Evolutionary conservation across 768 basidiomycete species (phyloP).

Genomic region (Rhizopogon vinicolor): DNA sequence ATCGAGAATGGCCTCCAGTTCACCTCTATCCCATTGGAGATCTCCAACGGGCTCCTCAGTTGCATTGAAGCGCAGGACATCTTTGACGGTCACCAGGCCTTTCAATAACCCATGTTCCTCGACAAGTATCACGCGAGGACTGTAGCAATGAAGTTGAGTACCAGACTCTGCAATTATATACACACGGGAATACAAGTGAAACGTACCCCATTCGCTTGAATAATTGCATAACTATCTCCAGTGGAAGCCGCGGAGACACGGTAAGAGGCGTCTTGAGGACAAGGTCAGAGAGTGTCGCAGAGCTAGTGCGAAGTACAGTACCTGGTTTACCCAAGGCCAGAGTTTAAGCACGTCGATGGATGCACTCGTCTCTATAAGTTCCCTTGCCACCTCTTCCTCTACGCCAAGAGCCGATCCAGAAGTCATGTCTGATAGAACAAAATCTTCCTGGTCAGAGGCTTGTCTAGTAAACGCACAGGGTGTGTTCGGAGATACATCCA

Average conservation of each 20-base stretch:
- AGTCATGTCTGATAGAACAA: slow-evolving; percentile 36
- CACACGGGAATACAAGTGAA: not conserved
- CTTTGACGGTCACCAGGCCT: slow-evolving; percentile 93
- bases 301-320: slow-evolving; percentile 24
- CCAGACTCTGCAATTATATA: too few relatives aligned
- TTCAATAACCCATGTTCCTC: slow-evolving; percentile 78
- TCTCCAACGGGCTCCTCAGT: slow-evolving; percentile 49
- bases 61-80: slow-evolving; percentile 84
- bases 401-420: slow-evolving; percentile 50
- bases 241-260: slow-evolving; percentile 84
- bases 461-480: slow-evolving; percentile 62
- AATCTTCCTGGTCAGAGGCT: slow-evolving; percentile 49
- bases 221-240: slow-evolving; percentile 96
- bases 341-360: slow-evolving; percentile 58
- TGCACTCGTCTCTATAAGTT: slow-evolving; percentile 57
- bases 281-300: not conserved
- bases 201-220: slow-evolving; percentile 97
- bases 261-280: slow-evolving; percentile 80
- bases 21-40: slow-evolving; percentile 59
- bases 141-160: slow-evolving; percentile 24
- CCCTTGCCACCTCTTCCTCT: slow-evolving; percentile 65
- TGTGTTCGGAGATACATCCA: slow-evolving; percentile 58
- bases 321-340: slow-evolving; percentile 95
- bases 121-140: slow-evolving; percentile 94
- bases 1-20: slow-evolving; percentile 60